Evolutionary conservation across 1,284 basidiomycete genomes (phyloP).

Genomic region (Puccinia polysora): DNA sequence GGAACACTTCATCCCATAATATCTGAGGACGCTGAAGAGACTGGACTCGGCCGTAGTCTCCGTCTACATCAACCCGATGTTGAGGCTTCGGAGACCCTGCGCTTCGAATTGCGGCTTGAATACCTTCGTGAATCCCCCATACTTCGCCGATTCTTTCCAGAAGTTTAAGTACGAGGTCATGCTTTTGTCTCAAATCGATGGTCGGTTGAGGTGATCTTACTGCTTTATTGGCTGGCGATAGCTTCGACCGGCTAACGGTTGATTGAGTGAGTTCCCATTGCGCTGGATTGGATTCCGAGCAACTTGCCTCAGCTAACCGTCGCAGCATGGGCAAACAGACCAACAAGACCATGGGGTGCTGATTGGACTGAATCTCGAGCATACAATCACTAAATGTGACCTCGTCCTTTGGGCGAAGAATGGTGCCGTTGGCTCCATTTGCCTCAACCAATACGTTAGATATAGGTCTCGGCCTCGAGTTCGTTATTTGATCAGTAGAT

Average conservation of each 20-base stretch:
- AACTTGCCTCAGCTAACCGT: not conserved
- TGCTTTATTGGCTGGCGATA: not conserved
- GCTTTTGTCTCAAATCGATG: not conserved
- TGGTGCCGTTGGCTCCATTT: not conserved
- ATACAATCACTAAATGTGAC: not conserved
- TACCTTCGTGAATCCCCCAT: not conserved
- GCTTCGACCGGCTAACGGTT: not conserved
- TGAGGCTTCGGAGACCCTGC: too few relatives aligned
- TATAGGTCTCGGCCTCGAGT: too few relatives aligned
- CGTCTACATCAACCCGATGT: not conserved
- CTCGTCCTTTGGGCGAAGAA: not conserved
- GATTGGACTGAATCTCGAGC: not conserved
- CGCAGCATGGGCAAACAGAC: constrained; percentile 29
- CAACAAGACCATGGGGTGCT: not conserved
- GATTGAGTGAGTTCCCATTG: not conserved
- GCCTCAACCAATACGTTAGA: too few relatives aligned
- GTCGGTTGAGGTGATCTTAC: not conserved
- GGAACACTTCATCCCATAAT: not conserved
- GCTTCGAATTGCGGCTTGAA: too few relatives aligned
- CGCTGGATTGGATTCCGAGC: not conserved
- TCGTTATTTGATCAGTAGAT: not conserved
- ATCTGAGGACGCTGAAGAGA: not conserved
- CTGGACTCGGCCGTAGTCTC: not conserved
- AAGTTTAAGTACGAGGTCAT: constrained; percentile 5
- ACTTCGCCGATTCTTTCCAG: constrained; percentile 1